Percentiles rank a stretch among this genome's conserved stretches.
Conservation (phyloP, 805 yeast genomes). For the Metschnikowia bowlesiae region DNA sequence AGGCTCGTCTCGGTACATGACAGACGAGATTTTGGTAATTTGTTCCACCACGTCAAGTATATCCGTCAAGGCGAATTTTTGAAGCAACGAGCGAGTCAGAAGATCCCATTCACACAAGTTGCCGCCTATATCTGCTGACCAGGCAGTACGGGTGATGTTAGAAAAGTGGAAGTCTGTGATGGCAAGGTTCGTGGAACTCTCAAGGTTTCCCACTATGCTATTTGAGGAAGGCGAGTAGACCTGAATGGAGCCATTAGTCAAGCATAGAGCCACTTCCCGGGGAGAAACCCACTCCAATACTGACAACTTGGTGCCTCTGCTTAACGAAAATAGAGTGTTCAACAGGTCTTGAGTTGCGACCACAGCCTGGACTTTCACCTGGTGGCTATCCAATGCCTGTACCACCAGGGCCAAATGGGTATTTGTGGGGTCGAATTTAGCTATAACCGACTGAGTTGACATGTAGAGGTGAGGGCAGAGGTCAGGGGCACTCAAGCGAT, state of each 20-base stretch:
- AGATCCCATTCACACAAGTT: conserved; percentile 60
- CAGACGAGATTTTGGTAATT: conserved; percentile 28
- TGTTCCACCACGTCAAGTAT: conserved; percentile 27
- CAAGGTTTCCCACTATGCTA: conserved; percentile 50
- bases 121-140: conserved; percentile 60
- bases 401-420: conserved; percentile 59
- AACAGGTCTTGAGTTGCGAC: conserved; percentile 39
- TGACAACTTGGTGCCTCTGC: conserved; percentile 47
- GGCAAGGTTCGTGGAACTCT: conserved; percentile 41
- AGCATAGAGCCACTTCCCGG: conserved; percentile 51
- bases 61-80: conserved; percentile 41
- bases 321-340: conserved; percentile 49
- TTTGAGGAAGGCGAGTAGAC: conserved; percentile 66
- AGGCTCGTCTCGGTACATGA: conserved; percentile 28
- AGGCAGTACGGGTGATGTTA: conserved; percentile 39
- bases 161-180: conserved; percentile 50
- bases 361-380: conserved; percentile 57
- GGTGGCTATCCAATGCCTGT: conserved; percentile 67
- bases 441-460: conserved; percentile 30
- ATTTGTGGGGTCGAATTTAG: conserved; percentile 61
- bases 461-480: conserved; percentile 3
- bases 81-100: conserved; percentile 35
- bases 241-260: conserved; percentile 59
- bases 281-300: conserved; percentile 53
- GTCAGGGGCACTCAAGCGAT: background rate